phyloP scores from a whole-genome alignment of 257 asterid genomes.

The Anisodus acutangulus region DNA sequence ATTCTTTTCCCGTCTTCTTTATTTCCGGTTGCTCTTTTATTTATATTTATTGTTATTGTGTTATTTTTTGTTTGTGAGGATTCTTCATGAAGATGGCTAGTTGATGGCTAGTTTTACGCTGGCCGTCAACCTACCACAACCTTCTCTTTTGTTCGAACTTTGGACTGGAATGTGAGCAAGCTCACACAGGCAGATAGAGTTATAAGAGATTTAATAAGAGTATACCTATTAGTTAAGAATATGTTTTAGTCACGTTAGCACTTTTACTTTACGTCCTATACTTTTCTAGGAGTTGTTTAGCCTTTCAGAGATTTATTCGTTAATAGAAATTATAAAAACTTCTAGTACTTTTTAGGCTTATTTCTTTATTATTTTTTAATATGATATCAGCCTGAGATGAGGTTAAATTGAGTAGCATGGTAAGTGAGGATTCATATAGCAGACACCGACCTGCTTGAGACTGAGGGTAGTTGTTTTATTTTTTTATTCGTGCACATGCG shows the following conservation, averaged over 20 bases:
- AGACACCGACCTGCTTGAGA: not conserved
- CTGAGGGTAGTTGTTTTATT: not conserved
- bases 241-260: not conserved
- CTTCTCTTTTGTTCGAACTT: not conserved
- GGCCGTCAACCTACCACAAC: not conserved
- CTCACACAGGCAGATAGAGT: not conserved
- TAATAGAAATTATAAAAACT: not conserved
- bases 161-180: not conserved
- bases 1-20: not conserved
- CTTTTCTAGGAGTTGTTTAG: not conserved
- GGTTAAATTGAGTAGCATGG: conserved; percentile 10
- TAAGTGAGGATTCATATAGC: not conserved
- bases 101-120: conserved; percentile 2
- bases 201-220: not conserved
- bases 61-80: conserved; percentile 8
- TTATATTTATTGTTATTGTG: not conserved
- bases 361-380: not conserved
- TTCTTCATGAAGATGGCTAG: not conserved
- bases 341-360: not conserved
- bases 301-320: not conserved
- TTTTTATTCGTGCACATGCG: not conserved
- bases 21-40: not conserved
- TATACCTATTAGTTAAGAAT: not conserved
- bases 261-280: not conserved
- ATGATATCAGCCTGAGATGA: not conserved